Evolutionary conservation across 176 grass and related monocot species (phyloP), one percentile per base, ranked within the genome.

Genomic region (Juncus effusus): DNA sequence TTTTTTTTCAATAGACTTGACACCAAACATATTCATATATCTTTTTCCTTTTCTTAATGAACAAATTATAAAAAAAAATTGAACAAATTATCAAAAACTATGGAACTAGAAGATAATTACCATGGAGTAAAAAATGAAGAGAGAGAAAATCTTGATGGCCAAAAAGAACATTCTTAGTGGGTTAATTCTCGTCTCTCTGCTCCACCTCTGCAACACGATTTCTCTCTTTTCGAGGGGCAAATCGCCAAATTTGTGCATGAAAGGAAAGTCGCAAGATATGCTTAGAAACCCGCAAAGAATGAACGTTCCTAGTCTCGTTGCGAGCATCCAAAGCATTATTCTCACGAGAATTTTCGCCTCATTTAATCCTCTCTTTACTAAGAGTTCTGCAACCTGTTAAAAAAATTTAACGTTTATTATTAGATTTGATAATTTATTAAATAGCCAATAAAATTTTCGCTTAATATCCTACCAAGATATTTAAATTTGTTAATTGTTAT

Each of bases 61-160:
- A 28, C 19, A 28, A 28, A 28, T 28, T 28, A 28, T 28, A 1
- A 28, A 28, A 28, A 28, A 28, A 28, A 28, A 1, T 28, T 28
- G 19, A 28, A 28, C 19, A 47, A 47, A 47, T 47, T 47, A 47
- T 6, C 44, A 47, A 5, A 47, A 6, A 9, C 2, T 47, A 6
- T 5, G 44, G 44, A 47, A 47, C 4, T 5, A 47, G 44, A 11
- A 49, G 47, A 10, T 41, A 14, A 16, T 73, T 84, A 97, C 93
- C 88, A 71, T 19, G 7, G 88, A 80, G 85, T 89, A 97, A 82
- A 97, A 97, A 82, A 64, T 72, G 80, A 67, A 79, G 63, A 79
- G 66, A 79, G 80, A 89, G 57, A 76, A 82, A 56, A 86, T 45
- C 64, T 97, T 97, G 83, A 77, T 16, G 42, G 86, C 3, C 35